Evolutionary conservation across 2,329 filamentous ascomycete genomes (phyloP), one percentile per base, ranked within the genome.

Genomic region (Penicillium sp.): DNA sequence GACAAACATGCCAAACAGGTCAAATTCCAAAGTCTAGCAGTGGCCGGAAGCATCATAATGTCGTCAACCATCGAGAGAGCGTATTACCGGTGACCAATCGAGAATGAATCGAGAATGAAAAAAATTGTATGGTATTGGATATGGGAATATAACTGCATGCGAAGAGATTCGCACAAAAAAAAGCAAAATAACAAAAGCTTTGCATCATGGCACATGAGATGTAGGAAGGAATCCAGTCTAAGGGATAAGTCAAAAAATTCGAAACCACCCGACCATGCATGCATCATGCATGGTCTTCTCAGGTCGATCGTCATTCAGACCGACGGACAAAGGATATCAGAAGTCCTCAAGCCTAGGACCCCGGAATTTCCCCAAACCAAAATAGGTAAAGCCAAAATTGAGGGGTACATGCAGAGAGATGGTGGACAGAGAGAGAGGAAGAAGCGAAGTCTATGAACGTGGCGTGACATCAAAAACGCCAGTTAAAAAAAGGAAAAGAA

Each of bases 281-380:
- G 18, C n/a, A 42, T 53, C 39, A 13, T 48, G 47, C 31, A 48
- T 40, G 51, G 50, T 56, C 42, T 43, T 56, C 36, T 55, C 55
- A 57, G 24, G 27, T 46, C 48, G 22, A 39, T 47, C 45, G n/a
- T 47, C 18, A 42, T 50, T 18, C 18, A 38, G 45, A 53, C 38
- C 42, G 54, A 53, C 43, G 22, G 55, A 54, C 42, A 49, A 48
- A 50, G 55, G 52, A 60, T 60, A 60, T 57, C 57, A 54, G 38
- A 55, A 55, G 52, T 42, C 51, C 40, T 50, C 43, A 38, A 49
- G 36, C 50, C 54, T 41, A 42, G 44, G 40, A 39, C 22, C 53
- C 59, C 49, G 21, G 9, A 53, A 49, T 49, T 54, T 50, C 24
- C 24, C 24, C 5, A 29, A 46, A 48, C 45, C 47, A 52, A 38